Base-by-base conservation (phyloP, 768 basidiomycete genomes). In the Russula brevipes region DNA sequence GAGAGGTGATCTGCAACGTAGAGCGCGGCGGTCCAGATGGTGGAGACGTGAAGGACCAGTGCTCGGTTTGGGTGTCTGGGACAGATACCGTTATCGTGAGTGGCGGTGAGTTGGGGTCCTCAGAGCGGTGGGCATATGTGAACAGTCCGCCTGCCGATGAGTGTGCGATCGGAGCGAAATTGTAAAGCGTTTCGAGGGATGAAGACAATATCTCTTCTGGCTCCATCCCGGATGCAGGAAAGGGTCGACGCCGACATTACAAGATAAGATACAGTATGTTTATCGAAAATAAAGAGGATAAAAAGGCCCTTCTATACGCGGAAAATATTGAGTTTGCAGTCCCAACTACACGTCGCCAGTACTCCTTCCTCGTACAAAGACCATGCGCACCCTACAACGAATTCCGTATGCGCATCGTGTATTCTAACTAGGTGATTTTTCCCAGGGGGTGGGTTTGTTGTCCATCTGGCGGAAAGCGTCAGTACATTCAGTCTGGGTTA, bases 341-440 rank as follows among this genome's bases (percentile, higher is more conserved):
- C 96, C 96, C 96, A 98, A 54, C 89, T 85, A 73, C 93, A 95
- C 63, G 87, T 95, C 45, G 91, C 94, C 52, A 98, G 70, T 17
- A 94, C 72, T 1, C 91, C 91, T 70, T 91, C 86, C 53, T 97
- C 93, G 66, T 86, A 94, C 69, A 97, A 73, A n/a, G 91, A 92
- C 94, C 95, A 97, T 52, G 83, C 81, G 70, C 90, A 88, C 0
- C 92, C 95, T 46, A 90, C 89, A 30, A 96, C 93, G 74, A 98
- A 98, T 76, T 98, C 96, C 2, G 91, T 95, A 72, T 98, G 96
- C 6, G 85, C 78, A 71, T 93, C 88, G 71, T 97, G 88, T 39
- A 94, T 87, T 63, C 86, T 73, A 62, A 88, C 71, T 54, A 89
- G 72, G 63, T 85, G 80, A 2, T 79, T 74, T 58, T 81, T 77